Conservation (phyloP, 2,329 filamentous ascomycete genomes). For the Capronia coronata region DNA sequence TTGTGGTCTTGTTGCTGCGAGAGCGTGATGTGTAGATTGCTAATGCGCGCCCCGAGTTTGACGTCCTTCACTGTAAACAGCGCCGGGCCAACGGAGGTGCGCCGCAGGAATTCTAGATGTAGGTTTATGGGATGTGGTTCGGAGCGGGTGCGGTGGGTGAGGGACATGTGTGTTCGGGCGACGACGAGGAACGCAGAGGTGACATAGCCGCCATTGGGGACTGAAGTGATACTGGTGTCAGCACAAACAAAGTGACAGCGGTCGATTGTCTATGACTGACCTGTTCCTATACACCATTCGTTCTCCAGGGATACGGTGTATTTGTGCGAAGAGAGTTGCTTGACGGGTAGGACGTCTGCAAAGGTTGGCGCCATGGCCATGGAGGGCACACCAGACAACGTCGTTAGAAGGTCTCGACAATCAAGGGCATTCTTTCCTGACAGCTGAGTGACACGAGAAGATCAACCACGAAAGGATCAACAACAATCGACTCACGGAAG, state of each 20-base stretch:
- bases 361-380: conserved; percentile 22
- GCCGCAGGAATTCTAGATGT: conserved; percentile 59
- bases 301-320: conserved; percentile 52
- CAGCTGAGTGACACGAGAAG: no score
- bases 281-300: conserved; percentile 61
- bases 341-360: conserved; percentile 25
- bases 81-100: conserved; percentile 54
- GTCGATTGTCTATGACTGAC: conserved; percentile 37
- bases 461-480: no score
- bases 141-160: conserved; percentile 42
- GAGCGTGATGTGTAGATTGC: conserved; percentile 57
- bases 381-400: no score
- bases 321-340: conserved; percentile 44
- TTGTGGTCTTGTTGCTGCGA: conserved; percentile 32
- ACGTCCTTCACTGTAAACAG: conserved; percentile 55
- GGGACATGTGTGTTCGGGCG: conserved; percentile 51
- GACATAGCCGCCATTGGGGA: conserved; percentile 66
- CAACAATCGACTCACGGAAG: no score
- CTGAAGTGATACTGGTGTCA: conserved; percentile 36
- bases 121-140: conserved; percentile 59
- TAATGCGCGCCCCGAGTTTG: conserved; percentile 59
- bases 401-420: no score
- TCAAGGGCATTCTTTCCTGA: no score
- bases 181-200: conserved; percentile 57
- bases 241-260: background rate